Evolutionary conservation across 2,329 filamentous ascomycete genomes (phyloP), one percentile per base, ranked within the genome.

Genomic region (Venturia asperata): DNA sequence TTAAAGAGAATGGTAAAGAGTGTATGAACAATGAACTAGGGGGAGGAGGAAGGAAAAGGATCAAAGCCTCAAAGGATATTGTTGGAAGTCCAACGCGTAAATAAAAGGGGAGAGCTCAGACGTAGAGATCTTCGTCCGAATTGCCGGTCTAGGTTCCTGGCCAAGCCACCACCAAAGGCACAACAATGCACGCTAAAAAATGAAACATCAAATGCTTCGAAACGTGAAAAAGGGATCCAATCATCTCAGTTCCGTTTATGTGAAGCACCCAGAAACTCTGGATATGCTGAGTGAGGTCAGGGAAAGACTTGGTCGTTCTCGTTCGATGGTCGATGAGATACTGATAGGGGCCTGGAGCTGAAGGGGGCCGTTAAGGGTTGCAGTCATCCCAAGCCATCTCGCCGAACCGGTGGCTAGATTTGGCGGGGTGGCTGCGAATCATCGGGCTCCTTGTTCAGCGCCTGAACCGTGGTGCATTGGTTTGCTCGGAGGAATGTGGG

Each of bases 151-250:
- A n/a, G 52, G 27, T 49, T 9, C 15, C 34, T 37, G 24, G 52
- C 52, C 52, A 56, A 56, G 52, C 52, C 52, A 56, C 27, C 27
- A n/a, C n/a, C n/a, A n/a, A n/a, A 37, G 34, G 34, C 52, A 19
- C 6, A 37, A n/a, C 27, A 56, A n/a, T 13, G 52, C 27, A 56
- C 30, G 52, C 52, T 37, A 37, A 30, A n/a, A 7, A 37, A 56
- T 56, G 52, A 56, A 56, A 56, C 52, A 9, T 56, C 27, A 21
- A 56, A 56, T 34, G 52, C 52, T 37, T 56, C 52, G 52, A 56
- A 56, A 56, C 52, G 19, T 21, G 19, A 10, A 19, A 13, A 56
- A 56, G 30, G 52, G 5, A 37, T 37, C 52, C 52, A 56, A 56
- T 56, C 13, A 56, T 37, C 5, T 37, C 34, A n/a, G 34, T n/a